phyloP scores from a whole-genome alignment of 352 stramenopile species.

The Phytopythium litorale region DNA sequence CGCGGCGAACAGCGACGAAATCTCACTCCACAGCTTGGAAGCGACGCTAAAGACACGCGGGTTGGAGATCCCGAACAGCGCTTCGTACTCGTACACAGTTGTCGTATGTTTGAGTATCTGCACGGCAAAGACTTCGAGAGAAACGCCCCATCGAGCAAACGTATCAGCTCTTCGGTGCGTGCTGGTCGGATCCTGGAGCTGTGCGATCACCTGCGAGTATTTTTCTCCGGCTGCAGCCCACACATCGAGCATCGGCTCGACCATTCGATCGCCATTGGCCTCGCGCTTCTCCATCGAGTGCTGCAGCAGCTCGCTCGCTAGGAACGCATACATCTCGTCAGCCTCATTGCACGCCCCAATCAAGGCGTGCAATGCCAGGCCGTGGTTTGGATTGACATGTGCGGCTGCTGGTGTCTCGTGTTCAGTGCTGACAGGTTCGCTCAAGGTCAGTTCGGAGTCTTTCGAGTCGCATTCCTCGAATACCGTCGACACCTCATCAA shows the following conservation, averaged over 20 bases:
- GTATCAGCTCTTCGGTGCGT: conserved; percentile 20
- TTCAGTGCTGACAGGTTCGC: neutral
- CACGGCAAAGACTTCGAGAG: conserved; percentile 56
- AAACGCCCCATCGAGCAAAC: conserved; percentile 49
- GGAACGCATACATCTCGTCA: conserved; percentile 60
- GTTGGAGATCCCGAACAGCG: conserved; percentile 56
- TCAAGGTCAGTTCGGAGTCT: neutral
- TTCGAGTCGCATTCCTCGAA: neutral
- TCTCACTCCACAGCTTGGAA: conserved; percentile 36
- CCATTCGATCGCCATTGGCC: conserved; percentile 22
- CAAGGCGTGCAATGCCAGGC: conserved; percentile 10
- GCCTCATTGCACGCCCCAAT: conserved; percentile 32
- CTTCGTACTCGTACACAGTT: conserved; percentile 60
- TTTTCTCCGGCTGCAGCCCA: conserved; percentile 64
- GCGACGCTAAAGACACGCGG: conserved; percentile 35
- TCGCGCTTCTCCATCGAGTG: conserved; percentile 25
- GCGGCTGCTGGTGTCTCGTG: neutral
- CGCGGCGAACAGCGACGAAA: conserved; percentile 24
- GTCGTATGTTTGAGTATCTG: conserved; percentile 58
- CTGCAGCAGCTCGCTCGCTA: conserved; percentile 39
- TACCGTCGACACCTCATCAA: neutral
- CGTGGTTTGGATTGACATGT: neutral
- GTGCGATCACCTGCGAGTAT: conserved; percentile 51
- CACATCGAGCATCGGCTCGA: conserved; percentile 63
- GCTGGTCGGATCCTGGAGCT: conserved; percentile 18